Percentiles rank a stretch among this genome's conserved stretches.
Conservation (phyloP, 495 filamentous ascomycete species). For the Podospora pseudoanserina region DNA sequence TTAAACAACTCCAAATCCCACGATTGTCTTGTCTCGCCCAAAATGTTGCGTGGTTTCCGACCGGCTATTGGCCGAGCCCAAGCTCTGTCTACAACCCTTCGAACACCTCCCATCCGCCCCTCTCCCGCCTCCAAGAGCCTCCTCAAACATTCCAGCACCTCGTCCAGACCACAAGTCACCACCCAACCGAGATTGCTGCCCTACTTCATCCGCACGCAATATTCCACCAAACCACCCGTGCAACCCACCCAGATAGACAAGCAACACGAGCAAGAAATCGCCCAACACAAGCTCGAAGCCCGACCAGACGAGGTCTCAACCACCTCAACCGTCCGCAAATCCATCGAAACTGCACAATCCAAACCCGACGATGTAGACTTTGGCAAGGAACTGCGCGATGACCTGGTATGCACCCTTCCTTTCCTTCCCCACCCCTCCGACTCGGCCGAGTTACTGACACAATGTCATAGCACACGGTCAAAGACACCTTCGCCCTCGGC, state of each 20-base stretch:
- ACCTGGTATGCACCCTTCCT: conserved; percentile 57
- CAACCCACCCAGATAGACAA: conserved; percentile 41
- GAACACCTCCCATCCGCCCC: background rate
- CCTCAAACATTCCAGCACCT: background rate
- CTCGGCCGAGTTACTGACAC: background rate
- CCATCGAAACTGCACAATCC: conserved; percentile 43
- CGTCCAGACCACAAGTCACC: background rate
- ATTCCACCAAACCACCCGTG: conserved; percentile 28
- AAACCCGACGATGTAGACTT: conserved; percentile 55
- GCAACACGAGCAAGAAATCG: conserved; percentile 49
- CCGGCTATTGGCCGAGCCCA: background rate
- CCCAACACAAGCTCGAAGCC: conserved; percentile 48
- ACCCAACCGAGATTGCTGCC: background rate
- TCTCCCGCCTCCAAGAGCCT: background rate
- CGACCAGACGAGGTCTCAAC: conserved; percentile 56
- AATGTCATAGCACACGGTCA: conserved; percentile 64
- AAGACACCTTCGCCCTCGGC: conserved; percentile 78
- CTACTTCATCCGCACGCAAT: conserved; percentile 8
- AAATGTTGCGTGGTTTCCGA: background rate
- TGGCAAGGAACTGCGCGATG: conserved; percentile 62
- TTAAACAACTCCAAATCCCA: background rate
- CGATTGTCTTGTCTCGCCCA: background rate
- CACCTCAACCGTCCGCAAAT: conserved; percentile 53
- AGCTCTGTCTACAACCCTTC: background rate
- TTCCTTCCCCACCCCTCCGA: conserved; percentile 1